Evolutionary conservation across 495 filamentous ascomycete species (phyloP).

Genomic region (Penicillium soppii): DNA sequence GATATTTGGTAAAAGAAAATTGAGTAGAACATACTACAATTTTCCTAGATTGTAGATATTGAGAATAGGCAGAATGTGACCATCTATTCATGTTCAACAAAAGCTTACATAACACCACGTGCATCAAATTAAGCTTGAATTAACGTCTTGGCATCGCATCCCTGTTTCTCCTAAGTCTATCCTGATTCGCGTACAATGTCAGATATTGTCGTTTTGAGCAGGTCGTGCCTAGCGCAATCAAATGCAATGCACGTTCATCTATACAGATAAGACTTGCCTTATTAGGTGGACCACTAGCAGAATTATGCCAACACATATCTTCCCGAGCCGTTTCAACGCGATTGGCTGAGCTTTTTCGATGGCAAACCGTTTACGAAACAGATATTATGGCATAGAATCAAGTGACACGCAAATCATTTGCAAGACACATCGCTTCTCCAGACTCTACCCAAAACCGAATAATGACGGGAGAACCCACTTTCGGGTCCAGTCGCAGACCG

Average conservation of each 20-base stretch:
- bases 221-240: background rate
- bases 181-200: background rate
- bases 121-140: slow-evolving; percentile 11
- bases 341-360: slow-evolving; percentile 14
- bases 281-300: background rate
- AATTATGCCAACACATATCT: background rate
- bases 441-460: slow-evolving; percentile 18
- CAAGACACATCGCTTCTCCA: slow-evolving; percentile 17
- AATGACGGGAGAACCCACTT: slow-evolving; percentile 12
- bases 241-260: background rate
- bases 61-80: background rate
- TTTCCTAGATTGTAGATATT: background rate
- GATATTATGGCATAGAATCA: slow-evolving; percentile 12
- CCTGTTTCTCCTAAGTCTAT: background rate
- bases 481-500: slow-evolving; percentile 18
- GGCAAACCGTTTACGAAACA: slow-evolving; percentile 19
- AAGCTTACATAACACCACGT: slow-evolving; percentile 3
- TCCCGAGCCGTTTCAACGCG: background rate
- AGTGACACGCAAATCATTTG: background rate
- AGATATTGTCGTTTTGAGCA: slow-evolving; percentile 6
- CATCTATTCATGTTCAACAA: background rate
- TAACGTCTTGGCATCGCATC: background rate
- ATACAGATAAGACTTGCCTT: slow-evolving; percentile 3
- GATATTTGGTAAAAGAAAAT: too few species aligned
- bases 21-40: too few species aligned